A percentile compares a stretch with the other conserved stretches of the same genome.
Evolutionary conservation across 805 yeast species (phyloP).

Genomic region (Hanseniaspora vineae): DNA sequence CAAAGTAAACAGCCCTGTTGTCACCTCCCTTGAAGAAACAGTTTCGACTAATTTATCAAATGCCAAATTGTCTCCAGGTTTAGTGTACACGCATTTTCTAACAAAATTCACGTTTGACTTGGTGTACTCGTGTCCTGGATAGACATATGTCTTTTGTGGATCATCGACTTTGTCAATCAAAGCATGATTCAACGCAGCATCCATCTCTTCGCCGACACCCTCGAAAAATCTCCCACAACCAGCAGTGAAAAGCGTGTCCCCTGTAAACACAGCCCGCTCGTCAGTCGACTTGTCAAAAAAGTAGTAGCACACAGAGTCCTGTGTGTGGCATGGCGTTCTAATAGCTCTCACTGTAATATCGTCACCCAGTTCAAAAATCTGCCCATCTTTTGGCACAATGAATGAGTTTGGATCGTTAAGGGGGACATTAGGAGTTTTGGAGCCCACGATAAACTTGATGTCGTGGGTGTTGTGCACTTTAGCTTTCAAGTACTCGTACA

Average conservation of each 20-base stretch:
- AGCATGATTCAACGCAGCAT: slow-evolving; percentile 43
- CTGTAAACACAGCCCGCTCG: slow-evolving; percentile 76
- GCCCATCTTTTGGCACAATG: slow-evolving; percentile 42
- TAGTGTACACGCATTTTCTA: slow-evolving; percentile 41
- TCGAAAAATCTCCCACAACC: slow-evolving; percentile 98
- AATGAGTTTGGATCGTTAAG: slow-evolving; percentile 25
- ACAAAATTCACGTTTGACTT: slow-evolving; percentile 70
- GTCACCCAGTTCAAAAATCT: slow-evolving; percentile 49
- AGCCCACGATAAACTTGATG: slow-evolving; percentile 55
- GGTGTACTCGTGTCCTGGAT: slow-evolving; percentile 96
- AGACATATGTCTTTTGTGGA: slow-evolving; percentile 43
- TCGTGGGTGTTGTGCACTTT: slow-evolving; percentile 36
- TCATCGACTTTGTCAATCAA: slow-evolving; percentile 52
- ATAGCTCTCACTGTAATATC: slow-evolving; percentile 59
- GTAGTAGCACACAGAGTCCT: slow-evolving; percentile 85
- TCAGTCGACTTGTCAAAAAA: slow-evolving; percentile 49
- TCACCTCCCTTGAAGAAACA: slow-evolving; percentile 42
- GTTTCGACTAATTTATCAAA: slow-evolving; percentile 41
- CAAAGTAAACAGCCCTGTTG: slow-evolving; percentile 81
- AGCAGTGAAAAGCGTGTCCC: slow-evolving; percentile 86
- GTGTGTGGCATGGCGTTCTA: slow-evolving; percentile 97
- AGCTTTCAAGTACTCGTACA: slow-evolving; percentile 17
- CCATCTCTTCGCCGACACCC: slow-evolving; percentile 78
- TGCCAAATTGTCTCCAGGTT: slow-evolving; percentile 27
- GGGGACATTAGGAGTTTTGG: slow-evolving; percentile 50